Evolutionary conservation across 805 yeast genomes (phyloP), one percentile per base, ranked within the genome.

Genomic region (Myxozyma nipponensis): DNA sequence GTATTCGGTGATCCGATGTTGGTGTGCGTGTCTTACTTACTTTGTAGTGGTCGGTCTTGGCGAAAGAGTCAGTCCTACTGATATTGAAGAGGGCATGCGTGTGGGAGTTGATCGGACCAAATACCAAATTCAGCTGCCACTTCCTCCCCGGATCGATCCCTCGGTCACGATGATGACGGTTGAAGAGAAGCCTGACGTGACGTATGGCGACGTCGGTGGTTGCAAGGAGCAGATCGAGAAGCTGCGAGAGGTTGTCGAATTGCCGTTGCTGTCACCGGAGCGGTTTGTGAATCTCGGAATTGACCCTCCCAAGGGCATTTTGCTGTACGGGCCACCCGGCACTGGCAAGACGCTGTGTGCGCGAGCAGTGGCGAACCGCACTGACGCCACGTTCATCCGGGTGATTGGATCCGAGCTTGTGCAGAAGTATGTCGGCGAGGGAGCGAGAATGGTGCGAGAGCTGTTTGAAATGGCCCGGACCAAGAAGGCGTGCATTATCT

Each of bases 131-230:
- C 96, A 91, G 75, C 76, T 93, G 63, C 98, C 99, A 26, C 76
- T 93, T 59, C 99, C 99, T 9, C 98, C 99, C 49, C 77, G 95
- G 65, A 93, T 93, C 66, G 99, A 93, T 69, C 98, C 99, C 13
- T 79, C 89, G 36, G 99, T 93, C 47, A 93, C 98, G 4, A 93
- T 93, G 98, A 93, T 93, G 99, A 91, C 98, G 1, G 99, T 93
- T 42, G 99, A 93, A 70, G 99, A 93, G 72, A 93, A 93, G 69
- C 99, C 98, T 13, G 98, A 93, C 71, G 98, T 93, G 35, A 93
- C 99, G 1, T 93, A 93, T 70, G 86, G 95, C 55, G 99, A 93
- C 68, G 90, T 93, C 57, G 99, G 99, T 62, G 99, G 99, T 35
- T 88, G 96, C 69, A 93, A 93, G 74, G 98, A 93, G 57, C 99